Percentiles rank a stretch among this genome's conserved stretches.
These are phyloP conservation scores for Steccherinum ochraceum DNA, from an alignment of 768 basidiomycete species.

Conservation along the genomic window DNA sequence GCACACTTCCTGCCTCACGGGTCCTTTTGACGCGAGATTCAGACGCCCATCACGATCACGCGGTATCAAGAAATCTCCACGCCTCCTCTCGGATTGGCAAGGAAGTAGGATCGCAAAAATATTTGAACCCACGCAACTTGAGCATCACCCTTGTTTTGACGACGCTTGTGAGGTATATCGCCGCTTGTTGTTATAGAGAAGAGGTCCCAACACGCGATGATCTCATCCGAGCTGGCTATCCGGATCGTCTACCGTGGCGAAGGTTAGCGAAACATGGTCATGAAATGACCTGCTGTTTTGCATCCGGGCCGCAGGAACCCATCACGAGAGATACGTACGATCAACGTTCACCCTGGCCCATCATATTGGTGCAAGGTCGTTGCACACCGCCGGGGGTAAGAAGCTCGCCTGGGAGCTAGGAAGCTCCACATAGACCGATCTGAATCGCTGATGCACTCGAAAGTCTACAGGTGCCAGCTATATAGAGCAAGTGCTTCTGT, in stretches of 20 bases:
- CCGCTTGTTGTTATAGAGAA: not conserved
- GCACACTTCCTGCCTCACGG: too few species aligned
- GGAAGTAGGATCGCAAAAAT: not conserved
- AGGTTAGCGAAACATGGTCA: not conserved
- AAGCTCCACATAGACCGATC: not conserved
- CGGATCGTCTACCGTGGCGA: not conserved
- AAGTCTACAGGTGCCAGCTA: not conserved
- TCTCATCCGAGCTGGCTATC: not conserved
- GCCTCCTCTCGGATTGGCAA: not conserved
- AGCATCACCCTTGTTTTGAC: not conserved
- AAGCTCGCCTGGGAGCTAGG: not conserved
- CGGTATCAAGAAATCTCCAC: not conserved
- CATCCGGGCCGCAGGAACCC: too few species aligned
- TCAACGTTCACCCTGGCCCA: not conserved
- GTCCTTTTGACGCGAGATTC: too few species aligned
- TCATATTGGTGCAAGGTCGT: not conserved
- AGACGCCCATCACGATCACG: not conserved
- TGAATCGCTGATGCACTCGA: not conserved
- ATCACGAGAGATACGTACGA: not conserved
- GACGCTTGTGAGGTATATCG: not conserved
- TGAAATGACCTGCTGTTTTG: not conserved
- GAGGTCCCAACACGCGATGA: not conserved
- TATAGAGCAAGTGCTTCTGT: too few species aligned
- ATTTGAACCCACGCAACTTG: not conserved
- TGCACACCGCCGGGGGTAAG: not conserved